Evolutionary conservation across 257 asterid genomes (phyloP), one percentile per base, ranked within the genome.

Genomic region (Oldenlandia corymbosa): DNA sequence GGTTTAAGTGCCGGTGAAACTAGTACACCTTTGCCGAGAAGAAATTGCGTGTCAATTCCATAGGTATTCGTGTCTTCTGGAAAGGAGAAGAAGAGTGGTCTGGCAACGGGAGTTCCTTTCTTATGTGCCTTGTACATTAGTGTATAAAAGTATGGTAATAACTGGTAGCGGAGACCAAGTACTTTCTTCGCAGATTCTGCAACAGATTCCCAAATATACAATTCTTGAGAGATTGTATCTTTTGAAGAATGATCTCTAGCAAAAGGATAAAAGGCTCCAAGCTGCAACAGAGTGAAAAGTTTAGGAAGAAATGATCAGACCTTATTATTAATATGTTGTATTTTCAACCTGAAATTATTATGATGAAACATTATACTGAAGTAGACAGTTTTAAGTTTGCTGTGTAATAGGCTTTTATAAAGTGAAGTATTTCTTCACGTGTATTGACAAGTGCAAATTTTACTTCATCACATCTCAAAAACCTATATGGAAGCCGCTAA

Each of bases 261-360:
- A 46, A 81, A 81, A 37, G 86, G 86, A 76, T 81, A 81, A 62
- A 81, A 81, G 21, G 86, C 83, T 37, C 86, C 83, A 31, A 81
- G 65, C 86, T 81, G 76, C 73, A 76, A 28, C 6, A 31, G 43
- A 51, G n/a, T 1, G 8, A 34, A 62, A 36, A 20, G 24, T n/a
- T n/a, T n/a, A n/a, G n/a, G n/a, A n/a, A n/a, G n/a, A n/a, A n/a
- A n/a, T n/a, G n/a, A n/a, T n/a, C n/a, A n/a, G n/a, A n/a, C n/a
- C n/a, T n/a, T n/a, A n/a, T n/a, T n/a, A n/a, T n/a, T n/a, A n/a
- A n/a, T n/a, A n/a, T n/a, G n/a, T n/a, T n/a, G n/a, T n/a, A n/a
- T n/a, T n/a, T n/a, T n/a, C n/a, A n/a, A n/a, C n/a, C n/a, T n/a
- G n/a, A n/a, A n/a, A n/a, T n/a, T n/a, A n/a, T 60, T 4, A 17